A percentile compares a stretch with the other conserved stretches of the same genome.
phyloP scores from a whole-genome alignment of 2,329 filamentous ascomycete species.

The Colletotrichum aenigma region DNA sequence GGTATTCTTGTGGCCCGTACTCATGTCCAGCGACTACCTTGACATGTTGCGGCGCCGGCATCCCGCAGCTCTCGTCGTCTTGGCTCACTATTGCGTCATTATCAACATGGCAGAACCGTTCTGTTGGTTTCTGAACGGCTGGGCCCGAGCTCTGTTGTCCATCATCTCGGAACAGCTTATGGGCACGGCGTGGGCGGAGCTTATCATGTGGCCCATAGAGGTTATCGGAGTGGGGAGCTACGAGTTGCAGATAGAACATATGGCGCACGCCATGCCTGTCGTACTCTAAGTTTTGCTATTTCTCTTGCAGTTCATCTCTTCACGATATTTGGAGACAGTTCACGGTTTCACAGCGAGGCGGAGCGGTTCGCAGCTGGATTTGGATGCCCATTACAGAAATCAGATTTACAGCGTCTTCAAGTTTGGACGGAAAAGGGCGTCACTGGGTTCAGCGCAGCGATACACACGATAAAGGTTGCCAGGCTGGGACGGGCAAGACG shows the following conservation, averaged over 20 bases:
- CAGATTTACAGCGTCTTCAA: neutral
- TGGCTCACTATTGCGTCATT: conserved; percentile 27
- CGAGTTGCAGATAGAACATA: neutral
- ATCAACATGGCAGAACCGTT: conserved; percentile 22
- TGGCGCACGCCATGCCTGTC: neutral
- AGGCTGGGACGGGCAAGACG: neutral
- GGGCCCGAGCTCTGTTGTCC: conserved; percentile 3
- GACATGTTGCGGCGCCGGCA: conserved; percentile 21
- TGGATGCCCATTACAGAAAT: neutral
- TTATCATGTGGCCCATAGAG: conserved; percentile 7
- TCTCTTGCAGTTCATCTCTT: neutral
- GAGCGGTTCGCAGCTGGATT: neutral
- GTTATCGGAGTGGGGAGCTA: neutral
- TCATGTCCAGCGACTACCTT: conserved; percentile 25
- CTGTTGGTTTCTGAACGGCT: conserved; percentile 23
- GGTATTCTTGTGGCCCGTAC: conserved; percentile 26
- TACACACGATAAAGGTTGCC: neutral
- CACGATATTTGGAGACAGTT: neutral
- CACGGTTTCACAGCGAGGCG: neutral
- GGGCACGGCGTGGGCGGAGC: conserved; percentile 4
- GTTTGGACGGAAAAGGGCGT: neutral
- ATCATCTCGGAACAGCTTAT: neutral
- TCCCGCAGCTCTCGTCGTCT: conserved; percentile 22
- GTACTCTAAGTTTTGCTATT: neutral
- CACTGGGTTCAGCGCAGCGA: neutral